Conservation (phyloP, 768 basidiomycete genomes). For the Lepiota brunneoincarnata region DNA sequence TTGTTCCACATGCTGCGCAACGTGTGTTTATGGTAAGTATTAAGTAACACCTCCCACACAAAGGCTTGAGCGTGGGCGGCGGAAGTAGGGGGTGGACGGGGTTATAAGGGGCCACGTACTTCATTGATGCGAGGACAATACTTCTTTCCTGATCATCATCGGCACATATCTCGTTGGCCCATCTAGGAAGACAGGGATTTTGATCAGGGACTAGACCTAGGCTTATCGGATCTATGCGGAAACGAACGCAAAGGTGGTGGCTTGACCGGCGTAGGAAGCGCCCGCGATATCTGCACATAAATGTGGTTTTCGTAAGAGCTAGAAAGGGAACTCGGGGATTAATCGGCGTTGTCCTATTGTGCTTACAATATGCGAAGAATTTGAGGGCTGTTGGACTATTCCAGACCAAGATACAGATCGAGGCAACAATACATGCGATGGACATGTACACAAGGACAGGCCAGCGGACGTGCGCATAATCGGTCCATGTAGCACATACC, state of each 20-base stretch:
- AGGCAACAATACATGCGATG: slow-evolving; percentile 47
- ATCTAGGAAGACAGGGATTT: slow-evolving; percentile 32
- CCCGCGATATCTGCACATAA: slow-evolving; percentile 47
- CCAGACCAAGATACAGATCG: slow-evolving; percentile 62
- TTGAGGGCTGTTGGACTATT: slow-evolving; percentile 57
- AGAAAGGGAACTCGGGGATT: background rate
- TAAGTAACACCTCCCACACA: background rate
- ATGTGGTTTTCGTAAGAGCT: no score
- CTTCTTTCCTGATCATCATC: slow-evolving; percentile 70
- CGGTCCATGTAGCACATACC: slow-evolving; percentile 63
- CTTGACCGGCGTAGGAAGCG: slow-evolving; percentile 73
- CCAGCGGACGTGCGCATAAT: slow-evolving; percentile 54
- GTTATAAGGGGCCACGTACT: slow-evolving; percentile 34
- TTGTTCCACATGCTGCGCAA: slow-evolving; percentile 63
- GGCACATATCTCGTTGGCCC: slow-evolving; percentile 78
- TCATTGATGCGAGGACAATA: slow-evolving; percentile 75
- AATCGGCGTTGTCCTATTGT: background rate
- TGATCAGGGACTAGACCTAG: slow-evolving; percentile 3
- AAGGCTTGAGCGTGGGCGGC: background rate
- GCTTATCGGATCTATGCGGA: background rate
- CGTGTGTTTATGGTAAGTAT: slow-evolving; percentile 1
- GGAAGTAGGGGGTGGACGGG: background rate
- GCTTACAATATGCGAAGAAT: slow-evolving; percentile 73
- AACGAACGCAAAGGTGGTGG: slow-evolving; percentile 68
- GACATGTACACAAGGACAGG: slow-evolving; percentile 66